These are phyloP conservation scores for Skeletonema tropicum DNA, from an alignment of 108 stramenopile genomes.

Conservation along the genomic window DNA sequence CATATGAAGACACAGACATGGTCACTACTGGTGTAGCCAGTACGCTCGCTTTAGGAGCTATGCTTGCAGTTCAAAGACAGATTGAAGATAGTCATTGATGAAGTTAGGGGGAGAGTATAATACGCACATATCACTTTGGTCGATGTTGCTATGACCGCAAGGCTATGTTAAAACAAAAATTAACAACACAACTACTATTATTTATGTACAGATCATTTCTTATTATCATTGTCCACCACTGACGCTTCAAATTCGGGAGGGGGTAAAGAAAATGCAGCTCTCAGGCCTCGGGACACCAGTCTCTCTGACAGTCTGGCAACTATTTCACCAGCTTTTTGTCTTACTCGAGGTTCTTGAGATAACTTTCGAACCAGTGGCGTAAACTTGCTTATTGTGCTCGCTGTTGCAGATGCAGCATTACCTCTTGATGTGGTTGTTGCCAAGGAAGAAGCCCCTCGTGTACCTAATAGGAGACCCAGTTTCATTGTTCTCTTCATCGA, in stretches of 20 bases:
- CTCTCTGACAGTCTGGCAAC: slow-evolving; percentile 76
- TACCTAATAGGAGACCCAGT: slow-evolving; percentile 59
- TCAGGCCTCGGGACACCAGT: slow-evolving; percentile 66
- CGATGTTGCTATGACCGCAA: neutral
- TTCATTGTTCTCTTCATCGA: slow-evolving; percentile 71
- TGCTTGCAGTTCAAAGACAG: slow-evolving; percentile 65
- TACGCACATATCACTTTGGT: neutral
- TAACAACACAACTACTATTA: neutral
- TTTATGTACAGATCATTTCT: slow-evolving; percentile 1
- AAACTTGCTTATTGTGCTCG: slow-evolving; percentile 63
- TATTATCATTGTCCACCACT: neutral
- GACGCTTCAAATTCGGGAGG: slow-evolving; percentile 45
- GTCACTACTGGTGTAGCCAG: slow-evolving; percentile 74
- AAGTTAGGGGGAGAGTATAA: neutral
- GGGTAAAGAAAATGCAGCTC: slow-evolving; percentile 78
- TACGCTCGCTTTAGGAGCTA: slow-evolving; percentile 59
- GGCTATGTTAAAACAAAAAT: neutral
- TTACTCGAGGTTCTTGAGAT: slow-evolving; percentile 73
- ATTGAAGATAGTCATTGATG: slow-evolving; percentile 56
- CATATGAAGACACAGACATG: slow-evolving; percentile 86
- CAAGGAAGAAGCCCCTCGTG: slow-evolving; percentile 42
- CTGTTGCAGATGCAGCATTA: slow-evolving; percentile 40
- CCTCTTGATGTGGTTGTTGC: slow-evolving; percentile 25
- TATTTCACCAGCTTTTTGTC: slow-evolving; percentile 68
- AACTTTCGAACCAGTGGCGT: slow-evolving; percentile 74